Conservation (phyloP, 1,284 basidiomycete genomes). For the Gymnopus androsaceus region DNA sequence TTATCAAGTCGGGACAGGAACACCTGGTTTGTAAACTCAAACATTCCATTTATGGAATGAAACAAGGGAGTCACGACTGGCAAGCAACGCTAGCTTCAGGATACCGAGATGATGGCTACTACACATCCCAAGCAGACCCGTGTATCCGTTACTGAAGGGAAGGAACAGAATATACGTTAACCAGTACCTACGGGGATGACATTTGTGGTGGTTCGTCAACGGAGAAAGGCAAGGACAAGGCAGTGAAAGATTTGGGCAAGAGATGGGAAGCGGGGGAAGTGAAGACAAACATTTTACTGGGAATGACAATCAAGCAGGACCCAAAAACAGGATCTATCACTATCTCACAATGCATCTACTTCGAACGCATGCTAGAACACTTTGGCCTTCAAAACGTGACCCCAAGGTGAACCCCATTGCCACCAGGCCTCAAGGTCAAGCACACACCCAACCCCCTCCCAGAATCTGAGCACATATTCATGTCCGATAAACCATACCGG, state of each 20-base stretch:
- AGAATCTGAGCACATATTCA: too few relatives aligned
- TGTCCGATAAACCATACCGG: too few relatives aligned
- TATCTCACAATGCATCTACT: not conserved
- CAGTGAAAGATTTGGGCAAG: not conserved
- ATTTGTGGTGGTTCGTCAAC: not conserved
- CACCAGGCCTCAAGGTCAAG: too few relatives aligned
- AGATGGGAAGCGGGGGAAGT: not conserved
- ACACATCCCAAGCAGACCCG: not conserved
- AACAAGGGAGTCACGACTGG: conserved; percentile 10
- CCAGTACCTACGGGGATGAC: not conserved
- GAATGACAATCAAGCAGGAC: not conserved
- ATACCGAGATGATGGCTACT: not conserved
- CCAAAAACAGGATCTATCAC: not conserved
- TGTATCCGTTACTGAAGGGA: not conserved
- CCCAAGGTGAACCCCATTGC: too few relatives aligned
- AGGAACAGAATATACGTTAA: not conserved
- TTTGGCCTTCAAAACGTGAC: too few relatives aligned
- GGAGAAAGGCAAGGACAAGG: not conserved
- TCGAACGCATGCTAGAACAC: too few relatives aligned
- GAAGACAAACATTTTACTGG: too few relatives aligned
- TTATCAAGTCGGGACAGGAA: too few relatives aligned
- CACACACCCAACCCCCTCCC: too few relatives aligned
- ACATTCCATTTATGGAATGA: conserved; percentile 6
- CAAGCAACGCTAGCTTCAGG: not conserved
- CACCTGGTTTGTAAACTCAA: conserved; percentile 2